Percentiles rank a stretch among this genome's conserved stretches.
Evolutionary conservation across 2,329 filamentous ascomycete species (phyloP).

Genomic region (Beauveria asiatica): DNA sequence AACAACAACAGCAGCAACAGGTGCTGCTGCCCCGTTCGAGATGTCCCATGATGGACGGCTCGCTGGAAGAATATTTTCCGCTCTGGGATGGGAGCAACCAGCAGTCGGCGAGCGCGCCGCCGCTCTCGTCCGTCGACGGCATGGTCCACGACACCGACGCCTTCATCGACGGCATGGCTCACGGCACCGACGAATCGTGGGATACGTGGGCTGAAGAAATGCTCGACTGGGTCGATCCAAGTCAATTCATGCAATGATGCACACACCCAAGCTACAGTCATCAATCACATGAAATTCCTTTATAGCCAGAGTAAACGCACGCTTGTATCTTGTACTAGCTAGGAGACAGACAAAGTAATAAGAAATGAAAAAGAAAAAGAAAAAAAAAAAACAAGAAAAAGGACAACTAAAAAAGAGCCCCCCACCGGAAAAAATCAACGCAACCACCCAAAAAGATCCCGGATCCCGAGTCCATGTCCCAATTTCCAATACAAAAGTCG

Average conservation of each 20-base stretch:
- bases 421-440: neutral
- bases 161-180: too few species aligned
- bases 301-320: neutral
- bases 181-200: neutral
- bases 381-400: neutral
- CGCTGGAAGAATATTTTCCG: conserved; percentile 36
- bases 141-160: neutral
- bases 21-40: conserved; percentile 14
- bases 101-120: neutral
- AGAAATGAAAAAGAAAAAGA: neutral
- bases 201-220: neutral
- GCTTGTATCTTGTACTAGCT: neutral
- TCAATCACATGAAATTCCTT: neutral
- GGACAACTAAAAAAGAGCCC: too few species aligned
- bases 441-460: neutral
- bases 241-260: neutral
- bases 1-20: neutral
- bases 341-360: neutral
- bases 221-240: neutral
- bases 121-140: neutral
- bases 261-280: neutral
- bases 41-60: conserved; percentile 46
- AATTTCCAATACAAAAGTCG: neutral
- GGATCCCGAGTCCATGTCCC: neutral
- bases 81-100: conserved; percentile 34